Percentiles rank a stretch among this genome's conserved stretches.
Conservation (phyloP, 192 early-diverging fungal species). For the Phlyctochytrium bullatum region DNA sequence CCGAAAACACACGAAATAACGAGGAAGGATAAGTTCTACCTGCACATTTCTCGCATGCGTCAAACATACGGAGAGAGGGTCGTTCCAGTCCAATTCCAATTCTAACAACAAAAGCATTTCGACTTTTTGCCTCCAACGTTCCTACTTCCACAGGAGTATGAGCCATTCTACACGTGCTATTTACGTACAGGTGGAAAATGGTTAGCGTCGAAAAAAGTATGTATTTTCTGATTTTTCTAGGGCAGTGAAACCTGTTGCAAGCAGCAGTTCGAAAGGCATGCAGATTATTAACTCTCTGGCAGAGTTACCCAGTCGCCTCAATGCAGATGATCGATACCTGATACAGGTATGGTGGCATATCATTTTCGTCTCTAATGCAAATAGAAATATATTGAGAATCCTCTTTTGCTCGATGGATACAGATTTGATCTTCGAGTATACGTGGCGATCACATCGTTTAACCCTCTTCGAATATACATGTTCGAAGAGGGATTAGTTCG, state of each 20-base stretch:
- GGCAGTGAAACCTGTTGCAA: slow-evolving; percentile 15
- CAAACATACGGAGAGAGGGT: slow-evolving; percentile 24
- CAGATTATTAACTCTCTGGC: slow-evolving; percentile 27
- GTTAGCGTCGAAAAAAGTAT: slow-evolving; percentile 1
- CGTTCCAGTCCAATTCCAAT: not conserved
- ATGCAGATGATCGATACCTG: slow-evolving; percentile 16
- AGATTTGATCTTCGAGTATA: slow-evolving; percentile 47
- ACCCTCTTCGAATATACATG: slow-evolving; percentile 40
- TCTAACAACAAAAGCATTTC: slow-evolving; percentile 20
- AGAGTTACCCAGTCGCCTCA: slow-evolving; percentile 19
- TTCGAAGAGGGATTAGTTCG: slow-evolving; percentile 28
- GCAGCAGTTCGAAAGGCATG: not conserved
- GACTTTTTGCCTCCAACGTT: slow-evolving; percentile 25
- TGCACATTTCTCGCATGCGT: slow-evolving; percentile 20
- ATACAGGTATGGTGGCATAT: not conserved
- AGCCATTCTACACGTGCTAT: slow-evolving; percentile 19
- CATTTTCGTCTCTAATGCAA: not conserved
- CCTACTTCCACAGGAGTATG: slow-evolving; percentile 27
- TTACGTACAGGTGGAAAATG: slow-evolving; percentile 18
- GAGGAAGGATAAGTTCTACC: slow-evolving; percentile 22
- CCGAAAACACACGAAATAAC: slow-evolving; percentile 21
- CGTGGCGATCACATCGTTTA: slow-evolving; percentile 38
- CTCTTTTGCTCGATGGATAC: slow-evolving; percentile 35
- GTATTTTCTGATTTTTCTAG: not conserved
- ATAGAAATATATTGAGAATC: slow-evolving; percentile 32